Evolutionary conservation across 345 rosid species (phyloP).

Genomic region (Moricandia arvensis): DNA sequence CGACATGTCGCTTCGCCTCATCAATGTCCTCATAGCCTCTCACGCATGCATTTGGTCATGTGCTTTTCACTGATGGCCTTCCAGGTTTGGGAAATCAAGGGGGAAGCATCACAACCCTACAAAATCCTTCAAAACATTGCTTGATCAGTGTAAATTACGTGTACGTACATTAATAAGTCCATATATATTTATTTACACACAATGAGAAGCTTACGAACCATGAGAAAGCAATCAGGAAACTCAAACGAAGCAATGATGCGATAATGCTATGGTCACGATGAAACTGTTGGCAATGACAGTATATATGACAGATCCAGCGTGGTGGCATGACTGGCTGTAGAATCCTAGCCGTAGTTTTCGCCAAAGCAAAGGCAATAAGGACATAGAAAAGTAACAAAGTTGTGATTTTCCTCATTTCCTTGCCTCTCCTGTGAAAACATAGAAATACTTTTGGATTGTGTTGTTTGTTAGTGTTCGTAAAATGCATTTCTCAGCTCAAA

Average conservation of each 20-base stretch:
- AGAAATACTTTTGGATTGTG: not conserved
- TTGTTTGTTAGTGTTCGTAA: not conserved
- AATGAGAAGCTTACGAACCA: conserved; percentile 37
- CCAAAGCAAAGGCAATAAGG: conserved; percentile 40
- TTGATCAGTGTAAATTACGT: not conserved
- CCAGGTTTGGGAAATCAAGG: conserved; percentile 31
- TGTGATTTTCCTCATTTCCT: conserved; percentile 8
- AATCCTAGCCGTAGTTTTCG: conserved; percentile 43
- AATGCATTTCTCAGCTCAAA: not conserved
- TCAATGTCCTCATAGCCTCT: too few species aligned
- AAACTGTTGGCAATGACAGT: conserved; percentile 43
- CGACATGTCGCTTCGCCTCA: too few species aligned
- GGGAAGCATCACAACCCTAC: conserved; percentile 41
- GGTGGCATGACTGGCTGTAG: conserved; percentile 52
- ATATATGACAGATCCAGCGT: conserved; percentile 54
- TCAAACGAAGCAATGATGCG: conserved; percentile 75
- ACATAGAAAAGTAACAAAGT: conserved; percentile 21
- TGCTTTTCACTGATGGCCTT: conserved; percentile 36
- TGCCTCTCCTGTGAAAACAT: not conserved
- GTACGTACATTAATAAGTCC: not conserved
- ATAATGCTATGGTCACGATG: conserved; percentile 41
- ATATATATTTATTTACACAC: not conserved
- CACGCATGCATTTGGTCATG: conserved; percentile 28
- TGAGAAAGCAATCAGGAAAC: conserved; percentile 77
- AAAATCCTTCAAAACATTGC: not conserved